Conservation (phyloP, 352 stramenopile genomes). For the Globisporangium apiculatum region DNA sequence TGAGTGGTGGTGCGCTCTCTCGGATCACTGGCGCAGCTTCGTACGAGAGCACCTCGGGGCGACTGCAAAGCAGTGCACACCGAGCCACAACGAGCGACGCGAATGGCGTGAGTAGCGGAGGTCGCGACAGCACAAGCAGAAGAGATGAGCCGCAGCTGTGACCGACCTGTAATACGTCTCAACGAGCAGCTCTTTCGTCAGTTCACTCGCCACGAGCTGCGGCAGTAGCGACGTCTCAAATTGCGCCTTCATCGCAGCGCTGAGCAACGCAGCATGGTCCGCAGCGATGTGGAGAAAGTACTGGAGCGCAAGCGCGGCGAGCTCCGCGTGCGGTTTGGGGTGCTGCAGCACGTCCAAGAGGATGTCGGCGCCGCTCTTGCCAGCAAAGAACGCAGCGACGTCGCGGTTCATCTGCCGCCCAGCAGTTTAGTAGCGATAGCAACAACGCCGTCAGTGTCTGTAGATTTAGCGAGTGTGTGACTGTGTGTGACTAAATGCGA, state of each 20-base stretch:
- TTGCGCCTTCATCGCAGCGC: slow-evolving; percentile 21
- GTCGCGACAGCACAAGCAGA: neutral
- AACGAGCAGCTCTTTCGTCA: slow-evolving; percentile 68
- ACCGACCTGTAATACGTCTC: slow-evolving; percentile 62
- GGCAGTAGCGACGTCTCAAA: slow-evolving; percentile 56
- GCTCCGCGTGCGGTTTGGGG: slow-evolving; percentile 49
- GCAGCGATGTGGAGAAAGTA: slow-evolving; percentile 78
- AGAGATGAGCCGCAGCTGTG: too few relatives aligned
- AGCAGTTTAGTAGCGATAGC: neutral
- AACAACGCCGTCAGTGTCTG: neutral
- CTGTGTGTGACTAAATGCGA: neutral
- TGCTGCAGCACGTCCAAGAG: slow-evolving; percentile 68
- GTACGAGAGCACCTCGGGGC: slow-evolving; percentile 48
- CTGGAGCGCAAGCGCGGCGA: slow-evolving; percentile 67
- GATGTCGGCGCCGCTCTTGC: slow-evolving; percentile 48
- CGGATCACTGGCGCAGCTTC: slow-evolving; percentile 31
- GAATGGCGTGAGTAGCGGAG: neutral
- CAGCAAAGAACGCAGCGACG: slow-evolving; percentile 35
- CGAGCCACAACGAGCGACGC: neutral
- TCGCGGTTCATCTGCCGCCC: slow-evolving; percentile 48
- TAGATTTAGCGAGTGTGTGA: neutral
- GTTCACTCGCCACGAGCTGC: slow-evolving; percentile 44
- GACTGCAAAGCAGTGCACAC: slow-evolving; percentile 13
- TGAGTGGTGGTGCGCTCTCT: slow-evolving; percentile 36
- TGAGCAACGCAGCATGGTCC: slow-evolving; percentile 36